These are phyloP conservation scores for Alternaria gaisen DNA, from an alignment of 2,329 filamentous ascomycete species.

Conservation along the genomic window DNA sequence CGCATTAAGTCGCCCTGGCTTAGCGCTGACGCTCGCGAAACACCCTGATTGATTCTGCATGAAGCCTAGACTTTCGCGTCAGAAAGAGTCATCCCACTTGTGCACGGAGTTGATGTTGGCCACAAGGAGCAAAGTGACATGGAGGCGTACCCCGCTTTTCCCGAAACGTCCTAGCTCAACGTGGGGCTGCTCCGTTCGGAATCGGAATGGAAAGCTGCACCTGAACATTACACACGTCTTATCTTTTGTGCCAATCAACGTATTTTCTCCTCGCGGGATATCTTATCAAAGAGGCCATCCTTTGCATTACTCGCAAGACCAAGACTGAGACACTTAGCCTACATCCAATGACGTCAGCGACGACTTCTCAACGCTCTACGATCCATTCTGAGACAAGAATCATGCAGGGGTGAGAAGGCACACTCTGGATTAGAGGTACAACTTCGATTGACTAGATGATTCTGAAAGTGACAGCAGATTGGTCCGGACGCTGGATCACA, in stretches of 20 bases:
- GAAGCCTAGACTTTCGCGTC: background rate
- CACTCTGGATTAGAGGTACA: background rate
- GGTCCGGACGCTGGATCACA: background rate
- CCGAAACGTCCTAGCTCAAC: background rate
- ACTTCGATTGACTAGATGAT: background rate
- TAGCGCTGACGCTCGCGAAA: background rate
- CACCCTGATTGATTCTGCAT: background rate
- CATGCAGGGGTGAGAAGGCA: background rate
- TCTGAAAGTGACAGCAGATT: background rate
- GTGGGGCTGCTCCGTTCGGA: background rate
- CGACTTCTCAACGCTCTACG: background rate
- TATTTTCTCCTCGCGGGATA: rapidly evolving
- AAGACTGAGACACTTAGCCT: background rate
- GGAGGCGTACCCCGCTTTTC: background rate
- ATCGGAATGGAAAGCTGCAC: background rate
- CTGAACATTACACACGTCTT: background rate
- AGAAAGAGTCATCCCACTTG: background rate
- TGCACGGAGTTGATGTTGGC: background rate
- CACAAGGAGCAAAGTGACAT: background rate
- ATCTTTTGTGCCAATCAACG: rapidly evolving
- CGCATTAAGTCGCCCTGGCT: background rate
- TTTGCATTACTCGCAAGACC: background rate
- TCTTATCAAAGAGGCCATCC: background rate
- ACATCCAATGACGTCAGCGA: background rate
- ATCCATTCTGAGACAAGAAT: too few species aligned